These are phyloP conservation scores for Sisymbrium irio DNA, from an alignment of 345 rosid species.

Conservation along the genomic window DNA sequence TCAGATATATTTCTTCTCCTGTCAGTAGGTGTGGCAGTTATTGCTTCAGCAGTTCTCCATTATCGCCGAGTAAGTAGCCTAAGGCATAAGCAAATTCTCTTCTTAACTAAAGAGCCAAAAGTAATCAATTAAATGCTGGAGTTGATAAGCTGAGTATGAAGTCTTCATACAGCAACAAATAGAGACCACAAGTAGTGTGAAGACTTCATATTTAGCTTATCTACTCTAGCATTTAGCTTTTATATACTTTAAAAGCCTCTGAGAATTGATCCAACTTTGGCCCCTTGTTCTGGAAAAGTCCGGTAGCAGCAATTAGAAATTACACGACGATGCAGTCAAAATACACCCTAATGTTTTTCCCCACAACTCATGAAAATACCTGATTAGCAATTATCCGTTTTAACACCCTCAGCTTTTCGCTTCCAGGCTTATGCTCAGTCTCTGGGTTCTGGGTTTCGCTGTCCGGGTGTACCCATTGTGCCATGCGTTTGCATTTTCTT, in stretches of 20 bases:
- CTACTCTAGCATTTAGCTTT: too few relatives aligned
- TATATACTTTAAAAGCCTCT: neutral
- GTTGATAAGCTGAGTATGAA: constrained; percentile 2
- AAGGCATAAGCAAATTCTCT: constrained; percentile 18
- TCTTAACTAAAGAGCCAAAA: neutral
- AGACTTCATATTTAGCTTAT: too few relatives aligned
- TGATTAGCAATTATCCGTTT: neutral
- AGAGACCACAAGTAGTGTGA: neutral
- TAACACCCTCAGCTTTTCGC: constrained; percentile 3
- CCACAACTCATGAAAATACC: neutral
- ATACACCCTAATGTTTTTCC: neutral
- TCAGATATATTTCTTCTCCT: constrained; percentile 48
- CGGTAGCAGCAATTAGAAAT: constrained; percentile 1
- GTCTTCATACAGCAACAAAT: neutral
- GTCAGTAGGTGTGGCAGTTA: constrained; percentile 49
- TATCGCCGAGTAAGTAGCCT: constrained; percentile 60
- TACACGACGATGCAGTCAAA: neutral
- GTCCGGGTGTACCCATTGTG: constrained; percentile 85
- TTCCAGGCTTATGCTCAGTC: constrained; percentile 59
- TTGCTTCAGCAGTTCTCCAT: constrained; percentile 59
- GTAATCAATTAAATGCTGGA: neutral
- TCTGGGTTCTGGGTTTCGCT: constrained; percentile 73
- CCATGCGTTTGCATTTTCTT: constrained; percentile 83
- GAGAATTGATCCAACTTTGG: neutral
- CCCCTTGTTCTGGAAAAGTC: neutral